Percentiles rank a stretch among this genome's conserved stretches.
These are phyloP conservation scores for Funneliformis geosporum DNA, from an alignment of 192 early-diverging fungal genomes.

Conservation along the genomic window DNA sequence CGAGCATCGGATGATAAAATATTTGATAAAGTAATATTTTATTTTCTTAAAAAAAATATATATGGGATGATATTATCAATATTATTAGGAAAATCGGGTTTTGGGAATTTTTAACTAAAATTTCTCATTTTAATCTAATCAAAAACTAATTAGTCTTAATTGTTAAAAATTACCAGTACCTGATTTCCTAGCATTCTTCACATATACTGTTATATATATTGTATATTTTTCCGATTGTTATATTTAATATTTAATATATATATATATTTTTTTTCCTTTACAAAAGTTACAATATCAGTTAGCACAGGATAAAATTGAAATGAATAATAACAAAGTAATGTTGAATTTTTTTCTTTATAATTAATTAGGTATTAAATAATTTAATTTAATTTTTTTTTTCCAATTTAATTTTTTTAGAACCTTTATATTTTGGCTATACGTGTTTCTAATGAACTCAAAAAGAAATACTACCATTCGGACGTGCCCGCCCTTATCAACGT, in stretches of 20 bases:
- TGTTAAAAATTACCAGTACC: too few species aligned
- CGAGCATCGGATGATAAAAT: slow-evolving; percentile 62
- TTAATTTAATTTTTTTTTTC: neutral
- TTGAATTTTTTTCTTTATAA: neutral
- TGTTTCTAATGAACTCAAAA: slow-evolving; percentile 63
- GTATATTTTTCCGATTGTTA: too few species aligned
- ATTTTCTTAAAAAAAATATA: slow-evolving; percentile 2
- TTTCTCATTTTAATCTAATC: too few species aligned
- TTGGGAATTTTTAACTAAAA: neutral
- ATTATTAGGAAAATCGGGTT: too few species aligned
- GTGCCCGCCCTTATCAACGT: slow-evolving; percentile 63
- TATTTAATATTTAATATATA: too few species aligned
- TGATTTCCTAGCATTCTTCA: too few species aligned
- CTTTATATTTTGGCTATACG: slow-evolving; percentile 64
- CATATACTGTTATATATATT: too few species aligned
- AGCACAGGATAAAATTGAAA: slow-evolving; percentile 64
- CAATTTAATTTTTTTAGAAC: slow-evolving; percentile 51
- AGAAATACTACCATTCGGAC: slow-evolving; percentile 63
- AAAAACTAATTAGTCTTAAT: too few species aligned
- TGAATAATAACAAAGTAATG: slow-evolving; percentile 64
- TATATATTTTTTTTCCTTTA: too few species aligned
- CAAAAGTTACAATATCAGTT: slow-evolving; percentile 42
- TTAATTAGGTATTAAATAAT: neutral
- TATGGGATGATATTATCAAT: too few species aligned
- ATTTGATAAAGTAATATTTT: slow-evolving; percentile 49